Conservation (phyloP, 306 rosid genomes). For the Sophora flavescens region DNA sequence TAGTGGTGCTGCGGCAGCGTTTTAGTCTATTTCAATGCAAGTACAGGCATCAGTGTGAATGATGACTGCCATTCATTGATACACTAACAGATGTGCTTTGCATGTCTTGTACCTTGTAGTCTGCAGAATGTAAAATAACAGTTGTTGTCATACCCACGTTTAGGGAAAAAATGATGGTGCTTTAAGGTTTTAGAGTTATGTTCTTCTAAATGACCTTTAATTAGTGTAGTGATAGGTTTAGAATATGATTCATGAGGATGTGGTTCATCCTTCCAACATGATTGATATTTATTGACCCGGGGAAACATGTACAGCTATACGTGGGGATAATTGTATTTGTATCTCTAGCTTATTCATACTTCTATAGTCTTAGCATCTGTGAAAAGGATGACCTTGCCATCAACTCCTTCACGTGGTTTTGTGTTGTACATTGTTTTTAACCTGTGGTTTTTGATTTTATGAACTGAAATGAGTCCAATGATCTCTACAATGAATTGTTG, state of each 20-base stretch:
- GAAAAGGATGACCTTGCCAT: conserved; percentile 34
- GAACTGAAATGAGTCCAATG: conserved; percentile 8
- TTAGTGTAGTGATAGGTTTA: conserved; percentile 63
- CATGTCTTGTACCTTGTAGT: conserved; percentile 56
- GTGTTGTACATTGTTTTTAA: conserved; percentile 38
- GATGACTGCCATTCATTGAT: conserved; percentile 53
- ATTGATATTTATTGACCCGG: conserved; percentile 47
- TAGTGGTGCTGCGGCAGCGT: conserved; percentile 46
- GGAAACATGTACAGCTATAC: conserved; percentile 79
- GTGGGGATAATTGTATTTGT: conserved; percentile 64
- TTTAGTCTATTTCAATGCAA: conserved; percentile 37
- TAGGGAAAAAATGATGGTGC: conserved; percentile 45
- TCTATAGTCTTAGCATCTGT: conserved; percentile 48
- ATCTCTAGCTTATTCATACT: conserved; percentile 45
- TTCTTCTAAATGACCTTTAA: conserved; percentile 51
- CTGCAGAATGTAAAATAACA: conserved; percentile 64
- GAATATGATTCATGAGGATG: conserved; percentile 62
- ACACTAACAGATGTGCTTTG: conserved; percentile 47
- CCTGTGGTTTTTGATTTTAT: background rate
- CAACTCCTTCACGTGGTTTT: conserved; percentile 25
- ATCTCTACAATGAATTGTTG: background rate
- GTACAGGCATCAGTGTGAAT: conserved; percentile 40
- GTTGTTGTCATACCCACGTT: conserved; percentile 57
- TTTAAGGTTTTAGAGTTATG: conserved; percentile 52
- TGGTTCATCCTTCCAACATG: conserved; percentile 52